phyloP scores from a whole-genome alignment of 148 eudicot species.

The Gaultheria prostrata region DNA sequence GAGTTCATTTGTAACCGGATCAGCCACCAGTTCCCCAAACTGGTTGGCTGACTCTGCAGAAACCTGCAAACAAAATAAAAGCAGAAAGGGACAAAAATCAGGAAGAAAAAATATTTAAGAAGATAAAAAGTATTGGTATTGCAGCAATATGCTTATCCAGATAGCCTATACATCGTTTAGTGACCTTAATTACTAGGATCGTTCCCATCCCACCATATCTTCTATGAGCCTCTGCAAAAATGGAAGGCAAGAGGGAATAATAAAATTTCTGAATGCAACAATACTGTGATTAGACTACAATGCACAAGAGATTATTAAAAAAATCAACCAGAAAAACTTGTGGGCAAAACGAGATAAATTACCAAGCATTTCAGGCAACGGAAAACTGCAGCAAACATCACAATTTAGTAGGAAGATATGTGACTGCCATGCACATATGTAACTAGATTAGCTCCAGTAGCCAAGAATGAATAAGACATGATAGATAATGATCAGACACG shows the following conservation, averaged over 20 bases:
- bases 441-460: background rate
- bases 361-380: constrained; percentile 94
- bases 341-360: constrained; percentile 17
- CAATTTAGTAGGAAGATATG: constrained; percentile 91
- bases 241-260: constrained; percentile 16
- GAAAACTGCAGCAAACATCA: constrained; percentile 98
- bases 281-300: constrained; percentile 9
- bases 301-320: background rate
- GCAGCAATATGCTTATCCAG: background rate
- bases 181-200: constrained; percentile 65
- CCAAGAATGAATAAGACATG: background rate
- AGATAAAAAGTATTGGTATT: background rate
- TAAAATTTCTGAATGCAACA: constrained; percentile 7
- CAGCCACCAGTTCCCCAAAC: constrained; percentile 75
- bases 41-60: constrained; percentile 66
- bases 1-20: constrained; percentile 64
- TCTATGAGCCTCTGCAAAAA: constrained; percentile 62
- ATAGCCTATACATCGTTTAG: constrained; percentile 9
- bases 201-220: constrained; percentile 71
- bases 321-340: constrained; percentile 1
- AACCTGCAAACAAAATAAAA: constrained; percentile 34
- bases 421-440: constrained; percentile 43
- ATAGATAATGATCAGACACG: background rate
- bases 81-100: background rate
- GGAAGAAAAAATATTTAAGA: background rate